Percentiles rank a stretch among this genome's conserved stretches.
phyloP scores from a whole-genome alignment of 2,329 filamentous ascomycete genomes.

The Elsinoe perseae region DNA sequence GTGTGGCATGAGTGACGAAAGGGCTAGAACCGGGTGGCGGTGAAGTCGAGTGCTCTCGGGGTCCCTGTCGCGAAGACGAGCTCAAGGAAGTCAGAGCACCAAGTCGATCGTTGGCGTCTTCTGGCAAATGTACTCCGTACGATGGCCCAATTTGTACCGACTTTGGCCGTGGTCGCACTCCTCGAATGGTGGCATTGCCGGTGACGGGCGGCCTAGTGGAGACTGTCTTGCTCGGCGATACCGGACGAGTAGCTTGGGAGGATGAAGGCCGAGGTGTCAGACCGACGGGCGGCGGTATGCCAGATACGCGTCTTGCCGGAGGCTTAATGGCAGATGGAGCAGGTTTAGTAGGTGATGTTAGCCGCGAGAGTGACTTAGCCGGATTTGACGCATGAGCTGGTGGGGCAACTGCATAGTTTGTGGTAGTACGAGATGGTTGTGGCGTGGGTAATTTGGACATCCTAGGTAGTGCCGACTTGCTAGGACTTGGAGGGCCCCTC shows the following conservation, averaged over 20 bases:
- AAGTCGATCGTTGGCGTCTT: constrained; percentile 34
- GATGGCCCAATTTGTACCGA: constrained; percentile 8
- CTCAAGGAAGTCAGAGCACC: constrained; percentile 38
- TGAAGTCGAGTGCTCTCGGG: constrained; percentile 24
- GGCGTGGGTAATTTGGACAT: constrained; percentile 48
- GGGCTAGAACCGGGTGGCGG: constrained; percentile 18
- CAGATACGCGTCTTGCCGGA: constrained; percentile 6
- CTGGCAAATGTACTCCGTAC: constrained; percentile 19
- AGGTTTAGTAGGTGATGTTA: constrained; percentile 16
- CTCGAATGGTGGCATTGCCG: constrained; percentile 20
- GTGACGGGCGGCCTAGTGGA: constrained; percentile 22
- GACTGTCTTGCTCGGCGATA: constrained; percentile 24
- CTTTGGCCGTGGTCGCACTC: constrained; percentile 10
- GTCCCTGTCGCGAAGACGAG: constrained; percentile 34
- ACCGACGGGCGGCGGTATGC: constrained; percentile 5
- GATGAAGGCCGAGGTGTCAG: neutral
- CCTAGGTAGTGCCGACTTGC: constrained; percentile 37
- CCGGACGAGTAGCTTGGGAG: constrained; percentile 16
- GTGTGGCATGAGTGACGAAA: constrained; percentile 20
- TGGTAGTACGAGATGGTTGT: constrained; percentile 28
- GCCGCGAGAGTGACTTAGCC: constrained; percentile 8
- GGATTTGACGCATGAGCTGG: constrained; percentile 5
- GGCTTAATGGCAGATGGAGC: constrained; percentile 10
- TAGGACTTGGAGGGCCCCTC: constrained; percentile 23
- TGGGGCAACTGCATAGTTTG: constrained; percentile 19